phyloP scores from a whole-genome alignment of 768 basidiomycete species.

The Mycena vitilis region DNA sequence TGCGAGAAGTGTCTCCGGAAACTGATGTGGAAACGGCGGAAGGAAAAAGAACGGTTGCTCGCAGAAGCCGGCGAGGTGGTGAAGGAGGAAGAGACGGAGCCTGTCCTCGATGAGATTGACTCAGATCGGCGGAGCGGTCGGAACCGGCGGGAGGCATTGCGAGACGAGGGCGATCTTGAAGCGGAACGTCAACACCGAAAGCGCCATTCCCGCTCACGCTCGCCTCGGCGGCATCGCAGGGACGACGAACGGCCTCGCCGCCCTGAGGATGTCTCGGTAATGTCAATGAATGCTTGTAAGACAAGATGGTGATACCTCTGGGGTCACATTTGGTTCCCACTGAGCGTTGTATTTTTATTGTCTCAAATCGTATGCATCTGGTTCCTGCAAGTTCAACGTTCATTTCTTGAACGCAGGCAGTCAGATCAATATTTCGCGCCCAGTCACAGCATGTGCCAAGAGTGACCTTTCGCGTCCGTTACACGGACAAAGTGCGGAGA shows the following conservation, averaged over 20 bases:
- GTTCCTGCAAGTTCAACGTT: no score
- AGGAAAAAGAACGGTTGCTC: slow-evolving; percentile 60
- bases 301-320: neutral
- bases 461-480: neutral
- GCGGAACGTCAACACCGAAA: slow-evolving; percentile 31
- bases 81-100: slow-evolving; percentile 17
- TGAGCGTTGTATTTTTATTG: no score
- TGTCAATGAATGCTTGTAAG: neutral
- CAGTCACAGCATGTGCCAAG: neutral
- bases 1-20: slow-evolving; percentile 85
- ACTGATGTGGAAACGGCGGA: slow-evolving; percentile 85
- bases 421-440: no score
- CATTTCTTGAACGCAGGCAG: no score
- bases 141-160: neutral
- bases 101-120: neutral
- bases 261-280: neutral
- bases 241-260: slow-evolving; percentile 14
- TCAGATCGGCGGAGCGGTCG: neutral
- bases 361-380: no score
- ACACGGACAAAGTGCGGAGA: neutral
- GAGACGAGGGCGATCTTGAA: slow-evolving; percentile 13
- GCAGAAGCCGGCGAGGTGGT: slow-evolving; percentile 13
- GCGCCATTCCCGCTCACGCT: slow-evolving; percentile 51
- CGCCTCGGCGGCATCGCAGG: slow-evolving; percentile 41
- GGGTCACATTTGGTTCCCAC: no score